phyloP scores from a whole-genome alignment of 352 stramenopile genomes.

The Globisporangium parvum region DNA sequence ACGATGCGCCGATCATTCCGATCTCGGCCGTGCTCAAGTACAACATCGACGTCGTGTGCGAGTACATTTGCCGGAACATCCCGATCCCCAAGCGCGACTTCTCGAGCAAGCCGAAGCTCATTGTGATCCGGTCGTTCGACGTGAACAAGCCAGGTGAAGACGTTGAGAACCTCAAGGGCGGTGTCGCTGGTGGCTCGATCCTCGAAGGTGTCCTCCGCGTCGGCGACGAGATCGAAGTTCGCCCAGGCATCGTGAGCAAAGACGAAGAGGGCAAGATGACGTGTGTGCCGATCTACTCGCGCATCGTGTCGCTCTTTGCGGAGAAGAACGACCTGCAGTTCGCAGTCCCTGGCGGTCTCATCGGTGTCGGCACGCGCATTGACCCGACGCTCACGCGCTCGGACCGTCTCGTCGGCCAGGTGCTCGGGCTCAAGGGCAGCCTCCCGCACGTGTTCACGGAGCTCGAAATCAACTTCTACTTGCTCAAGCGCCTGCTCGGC shows the following conservation, averaged over 20 bases:
- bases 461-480: conserved; percentile 99
- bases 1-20: conserved; percentile 98
- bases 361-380: conserved; percentile 99
- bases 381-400: conserved; percentile 98
- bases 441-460: conserved; percentile 99
- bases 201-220: conserved; percentile 96
- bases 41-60: conserved; percentile 99
- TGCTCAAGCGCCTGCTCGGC: conserved; percentile 97
- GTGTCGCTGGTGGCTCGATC: conserved; percentile 89
- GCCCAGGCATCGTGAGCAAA: conserved; percentile 98
- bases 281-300: conserved; percentile 91
- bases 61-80: conserved; percentile 99
- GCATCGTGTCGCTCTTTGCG: conserved; percentile 96
- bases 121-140: conserved; percentile 99
- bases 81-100: conserved; percentile 98
- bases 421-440: conserved; percentile 95
- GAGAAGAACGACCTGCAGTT: conserved; percentile 99
- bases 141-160: conserved; percentile 99
- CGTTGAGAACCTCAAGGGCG: conserved; percentile 95
- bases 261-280: conserved; percentile 94
- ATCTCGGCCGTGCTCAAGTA: conserved; percentile 99
- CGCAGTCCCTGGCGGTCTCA: conserved; percentile 98
- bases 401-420: conserved; percentile 99
- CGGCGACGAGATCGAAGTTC: conserved; percentile 99
- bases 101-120: conserved; percentile 95